Evolutionary conservation across 345 rosid species (phyloP), one percentile per base, ranked within the genome.

Genomic region (Ailanthus altissimus): DNA sequence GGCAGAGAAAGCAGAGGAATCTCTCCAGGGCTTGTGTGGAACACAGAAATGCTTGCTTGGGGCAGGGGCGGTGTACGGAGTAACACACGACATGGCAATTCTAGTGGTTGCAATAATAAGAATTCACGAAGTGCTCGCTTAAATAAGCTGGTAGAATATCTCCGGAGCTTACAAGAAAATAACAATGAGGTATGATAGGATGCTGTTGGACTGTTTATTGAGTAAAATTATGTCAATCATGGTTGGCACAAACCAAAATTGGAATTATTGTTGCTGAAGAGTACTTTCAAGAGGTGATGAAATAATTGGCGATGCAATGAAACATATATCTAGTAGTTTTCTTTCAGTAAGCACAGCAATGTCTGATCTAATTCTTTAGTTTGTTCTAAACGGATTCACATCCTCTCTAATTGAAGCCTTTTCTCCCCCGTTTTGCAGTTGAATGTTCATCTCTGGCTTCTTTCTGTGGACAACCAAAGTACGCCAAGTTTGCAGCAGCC

Each of bases 1-100:
- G 81, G 82, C 72, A 81, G 82, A 77, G 97, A 90, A 59, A 82
- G 76, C 81, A 81, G 92, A 81, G 94, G 89, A 79, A 80, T 85
- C 80, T 84, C 94, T 73, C 97, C 97, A 38, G 95, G 92, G 58
- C 92, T 87, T 68, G 89, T 83, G 21, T 88, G 90, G 92, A 94
- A 84, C 78, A 72, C 88, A 3, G 98, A 94, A 75, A 77, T 82
- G 87, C 92, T 90, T 87, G 93, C 89, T 60, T 94, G 98, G 98
- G 98, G 98, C 54, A 86, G 88, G 87, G 98, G 98, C 54, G 98
- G 98, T 56, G 75, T 90, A 66, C 85, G 98, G 80, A 94, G 98
- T 86, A 86, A 88, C 81, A 88, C 95, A 11, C 86, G 98, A 62
- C 97, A 94, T 78, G 97, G 95, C 12, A 90, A 80, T 81, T 69